Evolutionary conservation across 176 grass and related monocot genomes (phyloP).

Genomic region (Melocanna baccifera): DNA sequence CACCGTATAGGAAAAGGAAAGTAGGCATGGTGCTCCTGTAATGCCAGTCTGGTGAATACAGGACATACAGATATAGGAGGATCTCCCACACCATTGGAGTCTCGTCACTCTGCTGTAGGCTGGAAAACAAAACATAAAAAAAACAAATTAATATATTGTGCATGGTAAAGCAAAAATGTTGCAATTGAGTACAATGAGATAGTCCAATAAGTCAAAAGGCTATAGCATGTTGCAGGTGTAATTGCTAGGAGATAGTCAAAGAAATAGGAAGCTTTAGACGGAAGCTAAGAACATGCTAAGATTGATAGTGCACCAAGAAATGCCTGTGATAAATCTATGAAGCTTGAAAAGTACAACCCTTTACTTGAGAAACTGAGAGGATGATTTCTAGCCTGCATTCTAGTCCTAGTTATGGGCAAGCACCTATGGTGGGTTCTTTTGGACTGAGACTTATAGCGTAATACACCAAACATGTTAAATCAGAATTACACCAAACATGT

Average conservation of each 20-base stretch:
- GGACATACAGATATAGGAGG: constrained; percentile 76
- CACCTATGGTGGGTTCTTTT: too few species aligned
- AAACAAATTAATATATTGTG: constrained; percentile 14
- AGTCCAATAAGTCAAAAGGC: not conserved
- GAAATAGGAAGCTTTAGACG: not conserved
- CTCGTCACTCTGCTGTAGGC: constrained; percentile 85
- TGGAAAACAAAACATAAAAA: constrained; percentile 32
- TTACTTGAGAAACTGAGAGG: not conserved
- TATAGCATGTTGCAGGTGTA: not conserved
- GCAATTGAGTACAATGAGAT: not conserved
- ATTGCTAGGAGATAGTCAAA: not conserved
- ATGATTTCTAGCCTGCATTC: not conserved
- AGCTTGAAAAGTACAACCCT: not conserved
- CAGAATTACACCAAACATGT: too few species aligned
- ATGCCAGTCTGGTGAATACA: constrained; percentile 94
- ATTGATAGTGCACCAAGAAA: not conserved
- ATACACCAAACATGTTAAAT: too few species aligned
- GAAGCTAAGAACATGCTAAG: not conserved
- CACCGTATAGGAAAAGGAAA: constrained; percentile 81
- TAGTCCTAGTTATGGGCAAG: not conserved
- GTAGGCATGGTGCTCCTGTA: constrained; percentile 87
- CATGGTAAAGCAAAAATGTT: not conserved
- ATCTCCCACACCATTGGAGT: constrained; percentile 93
- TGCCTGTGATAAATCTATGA: not conserved
- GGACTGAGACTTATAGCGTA: too few species aligned